Evolutionary conservation across 176 grass and related monocot genomes (phyloP).

Genomic region (Carex pumila): DNA sequence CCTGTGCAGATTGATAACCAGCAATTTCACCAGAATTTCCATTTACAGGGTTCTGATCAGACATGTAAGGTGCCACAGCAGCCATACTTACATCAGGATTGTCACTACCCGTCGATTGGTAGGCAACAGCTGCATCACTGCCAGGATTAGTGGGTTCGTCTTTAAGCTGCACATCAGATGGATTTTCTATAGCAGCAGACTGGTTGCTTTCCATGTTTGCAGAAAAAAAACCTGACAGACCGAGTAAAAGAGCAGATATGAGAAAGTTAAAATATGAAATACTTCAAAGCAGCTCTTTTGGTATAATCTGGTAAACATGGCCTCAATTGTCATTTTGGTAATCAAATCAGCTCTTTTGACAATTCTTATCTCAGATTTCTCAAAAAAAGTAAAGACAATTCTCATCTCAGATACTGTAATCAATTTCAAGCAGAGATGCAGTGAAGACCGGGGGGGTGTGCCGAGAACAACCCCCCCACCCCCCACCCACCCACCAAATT

Average conservation of each 20-base stretch:
- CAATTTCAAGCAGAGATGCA: neutral
- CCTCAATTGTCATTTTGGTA: neutral
- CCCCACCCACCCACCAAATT: neutral
- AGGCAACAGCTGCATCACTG: neutral
- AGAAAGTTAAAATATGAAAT: neutral
- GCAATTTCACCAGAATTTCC: conserved; percentile 32
- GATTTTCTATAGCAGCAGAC: conserved; percentile 17
- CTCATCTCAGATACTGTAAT: neutral
- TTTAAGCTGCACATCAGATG: conserved; percentile 6
- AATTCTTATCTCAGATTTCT: neutral
- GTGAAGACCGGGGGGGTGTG: neutral
- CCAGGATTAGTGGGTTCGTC: neutral
- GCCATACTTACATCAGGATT: conserved; percentile 25
- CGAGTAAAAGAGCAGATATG: neutral
- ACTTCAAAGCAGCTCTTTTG: neutral
- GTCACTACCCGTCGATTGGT: neutral
- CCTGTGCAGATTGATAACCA: conserved; percentile 48
- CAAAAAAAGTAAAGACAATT: too few species aligned
- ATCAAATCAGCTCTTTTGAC: too few species aligned
- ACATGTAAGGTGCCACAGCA: conserved; percentile 21
- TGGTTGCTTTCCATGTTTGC: conserved; percentile 53
- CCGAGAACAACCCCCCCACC: neutral
- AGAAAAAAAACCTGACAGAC: neutral
- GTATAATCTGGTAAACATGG: neutral
- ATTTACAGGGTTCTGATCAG: conserved; percentile 45